Base-by-base conservation (phyloP, 306 rosid species). In the Vachellia collinsii region DNA sequence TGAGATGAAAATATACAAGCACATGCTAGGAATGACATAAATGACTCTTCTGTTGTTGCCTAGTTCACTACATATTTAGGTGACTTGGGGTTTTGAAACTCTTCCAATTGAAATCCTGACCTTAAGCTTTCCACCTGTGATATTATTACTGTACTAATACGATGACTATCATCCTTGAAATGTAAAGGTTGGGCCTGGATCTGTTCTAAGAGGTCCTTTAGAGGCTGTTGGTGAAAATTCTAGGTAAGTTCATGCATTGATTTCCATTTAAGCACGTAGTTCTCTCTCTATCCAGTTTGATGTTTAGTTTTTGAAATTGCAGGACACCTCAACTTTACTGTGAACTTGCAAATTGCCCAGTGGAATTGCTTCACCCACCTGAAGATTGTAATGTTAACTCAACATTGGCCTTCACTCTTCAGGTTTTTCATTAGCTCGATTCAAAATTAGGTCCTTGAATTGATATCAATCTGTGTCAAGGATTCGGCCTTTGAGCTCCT, bases 301-400 rank as follows among this genome's bases (percentile, higher is more conserved):
- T 51, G 22, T 17, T 51, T 51, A 19, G 59, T 51, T 51, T 16
- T 51, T 22, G 99, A 65, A 74, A 81, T 88, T 82, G 59, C 69
- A 95, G 97, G 91, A 74, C 81, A 53, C 91, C 96, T 6, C 75
- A 76, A 56, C 94, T 93, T 82, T 86, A 90, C 88, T 95, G 99
- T 83, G 85, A 89, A 71, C 89, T 72, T 66, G 91, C 88, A 80
- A 86, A 86, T 87, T 93, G 99, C 85, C 97, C 99, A 17, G 76
- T 38, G 73, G 99, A 95, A 79, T 82, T 95, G 88, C 87, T 95
- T 78, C 94, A 95, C 81, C 99, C 99, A 5, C 98, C 99, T 63
- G 98, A 95, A 85, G 98, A 91, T 78, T 95, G 99, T 85, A 95
- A 95, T 37, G 90, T 95, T 86, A 95, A 95, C 89, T 95, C 99